A percentile compares a stretch with the other conserved stretches of the same genome.
These are phyloP conservation scores for Fusarium nematophilum DNA, from an alignment of 2,329 filamentous ascomycete species.

Conservation along the genomic window DNA sequence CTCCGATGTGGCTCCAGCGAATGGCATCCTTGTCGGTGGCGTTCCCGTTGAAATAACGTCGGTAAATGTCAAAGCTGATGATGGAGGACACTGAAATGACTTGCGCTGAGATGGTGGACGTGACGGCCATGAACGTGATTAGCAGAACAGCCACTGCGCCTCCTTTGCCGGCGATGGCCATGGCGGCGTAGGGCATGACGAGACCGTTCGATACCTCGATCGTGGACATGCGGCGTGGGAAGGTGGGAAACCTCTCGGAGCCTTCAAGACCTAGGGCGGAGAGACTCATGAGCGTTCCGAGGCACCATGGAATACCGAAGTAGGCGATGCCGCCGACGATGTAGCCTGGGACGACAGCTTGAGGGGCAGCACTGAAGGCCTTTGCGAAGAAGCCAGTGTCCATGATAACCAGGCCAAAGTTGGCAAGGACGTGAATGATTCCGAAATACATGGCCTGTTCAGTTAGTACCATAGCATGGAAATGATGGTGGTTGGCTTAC, in stretches of 20 bases:
- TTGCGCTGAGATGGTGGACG: slow-evolving; percentile 64
- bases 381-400: slow-evolving; percentile 66
- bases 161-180: slow-evolving; percentile 75
- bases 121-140: slow-evolving; percentile 83
- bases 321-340: slow-evolving; percentile 64
- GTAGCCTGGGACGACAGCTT: slow-evolving; percentile 63
- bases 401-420: slow-evolving; percentile 66
- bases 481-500: slow-evolving; percentile 36
- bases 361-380: slow-evolving; percentile 59
- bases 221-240: slow-evolving; percentile 65
- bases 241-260: slow-evolving; percentile 63
- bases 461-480: neutral
- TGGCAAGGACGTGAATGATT: slow-evolving; percentile 60
- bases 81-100: slow-evolving; percentile 66
- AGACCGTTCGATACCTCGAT: slow-evolving; percentile 75
- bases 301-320: slow-evolving; percentile 64
- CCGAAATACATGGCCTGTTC: slow-evolving; percentile 60
- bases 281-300: slow-evolving; percentile 63
- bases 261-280: slow-evolving; percentile 60
- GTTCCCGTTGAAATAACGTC: slow-evolving; percentile 58
- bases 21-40: slow-evolving; percentile 63
- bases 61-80: slow-evolving; percentile 65
- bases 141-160: slow-evolving; percentile 76
- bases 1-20: slow-evolving; percentile 62
- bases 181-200: slow-evolving; percentile 76